Evolutionary conservation across 1,284 basidiomycete species (phyloP).

Genomic region (Bjerkandera adusta): DNA sequence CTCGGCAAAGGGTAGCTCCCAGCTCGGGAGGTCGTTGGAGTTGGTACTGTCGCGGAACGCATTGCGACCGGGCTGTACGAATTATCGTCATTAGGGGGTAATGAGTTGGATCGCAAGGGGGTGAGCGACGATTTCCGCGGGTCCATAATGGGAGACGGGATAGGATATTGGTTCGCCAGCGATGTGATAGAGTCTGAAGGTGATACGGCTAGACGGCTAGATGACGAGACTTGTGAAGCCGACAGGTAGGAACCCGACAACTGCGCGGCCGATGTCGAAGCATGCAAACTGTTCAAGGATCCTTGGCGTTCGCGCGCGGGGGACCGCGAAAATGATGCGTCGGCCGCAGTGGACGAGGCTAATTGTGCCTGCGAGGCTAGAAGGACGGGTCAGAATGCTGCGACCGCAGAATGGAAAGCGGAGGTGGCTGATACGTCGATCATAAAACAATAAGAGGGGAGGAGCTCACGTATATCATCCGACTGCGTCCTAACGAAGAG

Average conservation of each 20-base stretch:
- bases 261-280: slow-evolving; percentile 15
- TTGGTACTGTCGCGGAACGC: no score
- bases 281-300: slow-evolving; percentile 22
- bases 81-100: neutral
- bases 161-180: slow-evolving; percentile 6
- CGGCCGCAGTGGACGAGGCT: neutral
- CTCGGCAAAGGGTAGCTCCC: no score
- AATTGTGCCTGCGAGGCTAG: slow-evolving; percentile 15
- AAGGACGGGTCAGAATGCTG: slow-evolving; percentile 8
- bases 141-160: slow-evolving; percentile 1
- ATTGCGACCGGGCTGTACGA: no score
- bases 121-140: slow-evolving; percentile 15
- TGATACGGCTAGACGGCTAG: slow-evolving; percentile 14
- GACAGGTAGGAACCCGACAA: slow-evolving; percentile 15
- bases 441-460: slow-evolving; percentile 14
- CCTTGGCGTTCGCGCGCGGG: slow-evolving; percentile 17
- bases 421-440: slow-evolving; percentile 5
- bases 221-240: slow-evolving; percentile 20
- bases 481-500: slow-evolving; percentile 40
- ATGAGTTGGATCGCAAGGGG: slow-evolving; percentile 6
- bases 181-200: slow-evolving; percentile 10
- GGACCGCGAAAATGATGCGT: slow-evolving; percentile 6
- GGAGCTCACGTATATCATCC: slow-evolving; percentile 53
- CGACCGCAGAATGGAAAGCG: neutral
- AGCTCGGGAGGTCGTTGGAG: no score